These are phyloP conservation scores for Populus euphratica DNA, from an alignment of 345 rosid genomes.

Conservation along the genomic window DNA sequence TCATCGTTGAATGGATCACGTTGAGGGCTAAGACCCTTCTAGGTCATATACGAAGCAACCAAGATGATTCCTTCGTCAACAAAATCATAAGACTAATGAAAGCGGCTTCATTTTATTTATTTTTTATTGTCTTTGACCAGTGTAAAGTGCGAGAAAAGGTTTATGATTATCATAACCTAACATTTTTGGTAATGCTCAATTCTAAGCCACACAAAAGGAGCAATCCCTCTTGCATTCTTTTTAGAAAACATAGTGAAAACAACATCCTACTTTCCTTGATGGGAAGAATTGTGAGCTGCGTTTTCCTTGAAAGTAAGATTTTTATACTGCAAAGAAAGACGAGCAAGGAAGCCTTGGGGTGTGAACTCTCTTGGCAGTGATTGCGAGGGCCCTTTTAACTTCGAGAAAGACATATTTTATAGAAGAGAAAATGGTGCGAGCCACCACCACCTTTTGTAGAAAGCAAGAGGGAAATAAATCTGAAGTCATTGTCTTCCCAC, in stretches of 20 bases:
- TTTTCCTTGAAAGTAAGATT: neutral
- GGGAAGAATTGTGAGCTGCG: neutral
- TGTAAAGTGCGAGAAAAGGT: neutral
- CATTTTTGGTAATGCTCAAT: no score
- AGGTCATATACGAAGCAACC: no score
- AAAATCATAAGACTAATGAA: neutral
- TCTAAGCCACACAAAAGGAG: no score
- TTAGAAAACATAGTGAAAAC: neutral
- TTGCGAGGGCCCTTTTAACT: neutral
- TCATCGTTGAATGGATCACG: no score
- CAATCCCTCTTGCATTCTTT: neutral
- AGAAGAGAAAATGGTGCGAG: neutral
- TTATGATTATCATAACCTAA: neutral
- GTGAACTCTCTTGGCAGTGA: neutral
- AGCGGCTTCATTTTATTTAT: neutral
- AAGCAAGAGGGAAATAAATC: slow-evolving; percentile 14
- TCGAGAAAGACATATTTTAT: neutral
- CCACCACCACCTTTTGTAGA: slow-evolving; percentile 11
- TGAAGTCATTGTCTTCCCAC: slow-evolving; percentile 14
- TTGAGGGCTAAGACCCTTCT: no score
- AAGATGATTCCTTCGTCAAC: neutral
- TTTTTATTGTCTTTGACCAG: neutral
- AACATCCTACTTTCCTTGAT: neutral
- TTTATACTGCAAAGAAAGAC: neutral
- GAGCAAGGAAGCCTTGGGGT: neutral